These are phyloP conservation scores for Mayamaea pseudoterrestris DNA, from an alignment of 108 stramenopile genomes.

Conservation along the genomic window DNA sequence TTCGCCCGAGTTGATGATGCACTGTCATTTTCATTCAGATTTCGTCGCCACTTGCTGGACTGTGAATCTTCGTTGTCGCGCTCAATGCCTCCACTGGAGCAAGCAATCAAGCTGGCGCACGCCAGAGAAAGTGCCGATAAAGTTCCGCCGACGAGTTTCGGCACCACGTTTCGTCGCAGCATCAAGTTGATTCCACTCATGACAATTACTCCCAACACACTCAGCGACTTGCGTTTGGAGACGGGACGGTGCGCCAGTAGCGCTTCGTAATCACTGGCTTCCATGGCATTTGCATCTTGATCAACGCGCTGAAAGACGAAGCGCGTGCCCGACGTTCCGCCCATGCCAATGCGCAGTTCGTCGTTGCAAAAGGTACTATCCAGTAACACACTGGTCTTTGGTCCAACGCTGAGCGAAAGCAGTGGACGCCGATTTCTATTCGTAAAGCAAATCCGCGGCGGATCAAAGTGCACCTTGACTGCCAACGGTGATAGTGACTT, in stretches of 20 bases:
- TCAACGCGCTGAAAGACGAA: slow-evolving; percentile 56
- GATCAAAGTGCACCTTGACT: slow-evolving; percentile 51
- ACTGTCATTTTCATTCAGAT: no score
- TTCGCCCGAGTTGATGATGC: no score
- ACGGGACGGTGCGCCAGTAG: not conserved
- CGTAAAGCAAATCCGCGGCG: slow-evolving; percentile 34
- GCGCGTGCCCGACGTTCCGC: slow-evolving; percentile 49
- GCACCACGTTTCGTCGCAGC: not conserved
- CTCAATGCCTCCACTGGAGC: not conserved
- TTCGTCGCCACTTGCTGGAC: no score
- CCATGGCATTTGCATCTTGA: slow-evolving; percentile 12
- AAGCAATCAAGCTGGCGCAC: not conserved
- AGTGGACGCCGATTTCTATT: slow-evolving; percentile 10
- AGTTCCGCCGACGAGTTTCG: not conserved
- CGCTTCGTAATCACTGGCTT: slow-evolving; percentile 14
- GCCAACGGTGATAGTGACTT: slow-evolving; percentile 42
- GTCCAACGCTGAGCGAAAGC: slow-evolving; percentile 34
- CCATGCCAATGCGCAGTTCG: slow-evolving; percentile 43
- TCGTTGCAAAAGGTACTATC: slow-evolving; percentile 54
- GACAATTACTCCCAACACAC: not conserved
- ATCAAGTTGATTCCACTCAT: not conserved
- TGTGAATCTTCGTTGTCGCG: no score
- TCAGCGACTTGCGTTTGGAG: not conserved
- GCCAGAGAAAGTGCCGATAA: not conserved
- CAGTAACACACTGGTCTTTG: slow-evolving; percentile 45